A percentile compares a stretch with the other conserved stretches of the same genome.
Evolutionary conservation across 495 filamentous ascomycete species (phyloP).

Genomic region (Rostrohypoxylon terebratum): DNA sequence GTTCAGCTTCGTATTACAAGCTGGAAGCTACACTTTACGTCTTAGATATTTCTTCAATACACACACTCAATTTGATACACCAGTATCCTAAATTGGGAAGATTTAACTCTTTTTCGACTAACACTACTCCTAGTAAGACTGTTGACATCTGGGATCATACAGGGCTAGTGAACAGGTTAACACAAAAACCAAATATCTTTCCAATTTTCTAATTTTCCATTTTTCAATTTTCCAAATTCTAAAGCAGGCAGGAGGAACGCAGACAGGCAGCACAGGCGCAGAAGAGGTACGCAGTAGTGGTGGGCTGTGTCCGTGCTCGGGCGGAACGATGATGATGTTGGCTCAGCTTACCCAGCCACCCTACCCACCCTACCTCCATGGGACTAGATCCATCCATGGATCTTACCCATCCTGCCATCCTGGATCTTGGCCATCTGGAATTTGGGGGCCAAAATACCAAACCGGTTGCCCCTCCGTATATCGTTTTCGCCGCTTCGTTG

Average conservation of each 20-base stretch:
- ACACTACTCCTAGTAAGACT: background rate
- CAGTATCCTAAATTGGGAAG: background rate
- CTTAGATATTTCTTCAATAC: background rate
- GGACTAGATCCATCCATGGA: slow-evolving; percentile 7
- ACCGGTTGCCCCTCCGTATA: slow-evolving; percentile 10
- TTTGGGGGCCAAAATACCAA: slow-evolving; percentile 16
- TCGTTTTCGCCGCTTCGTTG: slow-evolving; percentile 21
- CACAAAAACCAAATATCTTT: background rate
- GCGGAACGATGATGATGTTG: slow-evolving; percentile 19
- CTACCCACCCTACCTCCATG: slow-evolving; percentile 26
- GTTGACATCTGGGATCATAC: background rate
- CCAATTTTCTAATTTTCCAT: too few relatives aligned
- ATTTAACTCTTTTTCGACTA: background rate
- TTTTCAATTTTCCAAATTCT: slow-evolving; percentile 16
- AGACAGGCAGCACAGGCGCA: slow-evolving; percentile 3
- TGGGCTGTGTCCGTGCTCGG: slow-evolving; percentile 22
- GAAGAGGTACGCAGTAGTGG: too few relatives aligned
- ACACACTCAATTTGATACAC: background rate
- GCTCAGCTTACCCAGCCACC: slow-evolving; percentile 40
- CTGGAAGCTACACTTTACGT: background rate
- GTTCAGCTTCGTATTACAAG: background rate
- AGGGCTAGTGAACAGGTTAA: background rate
- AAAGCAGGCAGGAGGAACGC: slow-evolving; percentile 1
- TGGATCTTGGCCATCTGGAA: background rate
- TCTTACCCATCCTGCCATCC: background rate